Percentiles rank a stretch among this genome's conserved stretches.
Evolutionary conservation across 2,329 filamentous ascomycete species (phyloP).

Genomic region (Trichoderma sp.): DNA sequence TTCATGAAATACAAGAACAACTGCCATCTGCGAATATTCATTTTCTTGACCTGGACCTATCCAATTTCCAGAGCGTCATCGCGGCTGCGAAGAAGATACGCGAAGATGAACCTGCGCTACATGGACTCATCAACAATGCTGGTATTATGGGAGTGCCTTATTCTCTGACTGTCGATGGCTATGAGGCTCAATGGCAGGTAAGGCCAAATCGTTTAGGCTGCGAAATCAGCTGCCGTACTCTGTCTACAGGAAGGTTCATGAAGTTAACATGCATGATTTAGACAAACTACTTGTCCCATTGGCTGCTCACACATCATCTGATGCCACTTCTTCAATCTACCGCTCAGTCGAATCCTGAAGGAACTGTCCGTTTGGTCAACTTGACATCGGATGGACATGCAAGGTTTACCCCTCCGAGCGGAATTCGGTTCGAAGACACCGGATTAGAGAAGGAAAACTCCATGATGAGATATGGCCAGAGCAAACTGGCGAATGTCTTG

Average conservation of each 20-base stretch:
- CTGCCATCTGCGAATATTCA: slow-evolving; percentile 35
- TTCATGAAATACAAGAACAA: slow-evolving; percentile 36
- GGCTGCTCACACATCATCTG: slow-evolving; percentile 42
- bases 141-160: slow-evolving; percentile 41
- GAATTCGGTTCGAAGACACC: slow-evolving; percentile 28
- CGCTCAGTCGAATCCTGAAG: slow-evolving; percentile 24
- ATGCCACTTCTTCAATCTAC: slow-evolving; percentile 40
- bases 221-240: neutral
- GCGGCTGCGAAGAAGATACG: slow-evolving; percentile 37
- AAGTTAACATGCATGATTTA: slow-evolving; percentile 22
- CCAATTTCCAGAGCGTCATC: slow-evolving; percentile 38
- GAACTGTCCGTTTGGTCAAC: slow-evolving; percentile 27
- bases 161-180: slow-evolving; percentile 36
- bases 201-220: neutral
- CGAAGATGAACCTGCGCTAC: slow-evolving; percentile 31
- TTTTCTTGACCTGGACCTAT: slow-evolving; percentile 40
- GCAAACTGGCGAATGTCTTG: slow-evolving; percentile 51
- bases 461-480: slow-evolving; percentile 44
- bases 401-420: slow-evolving; percentile 22
- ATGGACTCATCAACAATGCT: slow-evolving; percentile 45
- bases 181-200: slow-evolving; percentile 41
- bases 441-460: slow-evolving; percentile 14
- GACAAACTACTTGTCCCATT: slow-evolving; percentile 48
- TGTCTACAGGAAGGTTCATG: neutral
- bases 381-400: slow-evolving; percentile 29